Base-by-base conservation (phyloP, 2,329 filamentous ascomycete species). In the Neophaeococcomyces aloes region DNA sequence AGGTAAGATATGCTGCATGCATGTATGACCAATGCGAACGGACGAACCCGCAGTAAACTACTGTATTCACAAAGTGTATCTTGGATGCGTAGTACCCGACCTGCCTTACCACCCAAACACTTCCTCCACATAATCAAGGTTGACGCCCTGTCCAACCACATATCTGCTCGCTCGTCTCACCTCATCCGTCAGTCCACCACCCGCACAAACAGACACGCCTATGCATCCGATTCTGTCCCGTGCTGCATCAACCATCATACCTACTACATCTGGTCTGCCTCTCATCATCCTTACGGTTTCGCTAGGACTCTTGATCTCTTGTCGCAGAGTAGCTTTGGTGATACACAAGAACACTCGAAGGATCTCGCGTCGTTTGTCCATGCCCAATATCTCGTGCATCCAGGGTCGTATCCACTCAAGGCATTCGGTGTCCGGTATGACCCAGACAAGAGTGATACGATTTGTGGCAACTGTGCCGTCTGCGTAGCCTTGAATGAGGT, bases 331-430 rank as follows among this genome's bases (percentile, higher is more conserved):
- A 1, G 89, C 89, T 42, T 86, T 75, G 4, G 91, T 96, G 53
- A 96, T 80, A 65, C 94, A 96, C 37, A 96, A 76, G 55, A 89
- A 78, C 56, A 96, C 84, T 54, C 79, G 81, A 34, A 98, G 74
- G 23, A 94, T 73, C 38, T 94, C 86, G 46, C 84, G 78, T 42
- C 88, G 81, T 54, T 79, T 76, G 10, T 86, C 83, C 73, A 95
- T 81, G 44, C 75, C 74, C 25, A 96, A 72, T 42, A 96, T 81
- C 52, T 70, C 69, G 13, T 76, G 81, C 78, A 82, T 81, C 81
- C 85, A 96, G 4, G 86, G 85, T 6, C 86, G 78, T 47, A 94
- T 84, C 89, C 91, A 96, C 62, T 94, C 86, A 6, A 96, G 75
- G 45, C 89, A 81, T 57, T 94, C 83, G 29, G 83, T 82, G 44